A percentile compares a stretch with the other conserved stretches of the same genome.
These are phyloP conservation scores for Lactarius pseudohatsudake DNA, from an alignment of 768 basidiomycete species.

Conservation along the genomic window DNA sequence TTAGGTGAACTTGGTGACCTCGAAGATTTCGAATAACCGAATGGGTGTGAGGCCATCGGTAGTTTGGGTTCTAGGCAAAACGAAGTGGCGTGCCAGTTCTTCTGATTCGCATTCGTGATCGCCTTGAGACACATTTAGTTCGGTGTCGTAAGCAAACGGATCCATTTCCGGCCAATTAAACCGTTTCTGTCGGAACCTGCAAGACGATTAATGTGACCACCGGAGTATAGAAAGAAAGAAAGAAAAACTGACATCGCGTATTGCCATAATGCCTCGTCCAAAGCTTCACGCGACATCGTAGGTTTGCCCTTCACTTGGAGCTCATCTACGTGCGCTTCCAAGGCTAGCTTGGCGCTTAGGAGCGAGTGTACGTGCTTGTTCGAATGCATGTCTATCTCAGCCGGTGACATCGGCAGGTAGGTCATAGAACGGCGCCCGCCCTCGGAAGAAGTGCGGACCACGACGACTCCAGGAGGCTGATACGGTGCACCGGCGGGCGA, in stretches of 20 bases:
- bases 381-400: conserved; percentile 73
- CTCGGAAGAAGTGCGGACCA: conserved; percentile 32
- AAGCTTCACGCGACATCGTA: conserved; percentile 34
- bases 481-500: conserved; percentile 31
- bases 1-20: conserved; percentile 19
- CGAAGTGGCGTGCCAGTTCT: not conserved
- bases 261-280: conserved; percentile 48
- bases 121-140: not conserved
- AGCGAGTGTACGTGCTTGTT: conserved; percentile 67
- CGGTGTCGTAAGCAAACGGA: conserved; percentile 11
- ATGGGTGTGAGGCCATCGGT: conserved; percentile 27
- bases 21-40: conserved; percentile 26
- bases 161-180: conserved; percentile 59
- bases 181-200: conserved; percentile 64
- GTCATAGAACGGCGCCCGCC: conserved; percentile 45
- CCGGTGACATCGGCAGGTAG: conserved; percentile 56
- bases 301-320: conserved; percentile 31
- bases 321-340: conserved; percentile 49
- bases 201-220: conserved; percentile 9
- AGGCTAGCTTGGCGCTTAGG: conserved; percentile 59
- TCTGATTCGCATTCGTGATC: conserved; percentile 11
- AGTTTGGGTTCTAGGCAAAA: conserved; percentile 5
- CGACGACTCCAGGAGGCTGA: conserved; percentile 63
- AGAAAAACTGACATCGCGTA: conserved; percentile 52
- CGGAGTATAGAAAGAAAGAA: conserved; percentile 9